Percentiles rank a stretch among this genome's conserved stretches.
Conservation (phyloP, 108 stramenopile species). For the Schizochytrium sp. region DNA sequence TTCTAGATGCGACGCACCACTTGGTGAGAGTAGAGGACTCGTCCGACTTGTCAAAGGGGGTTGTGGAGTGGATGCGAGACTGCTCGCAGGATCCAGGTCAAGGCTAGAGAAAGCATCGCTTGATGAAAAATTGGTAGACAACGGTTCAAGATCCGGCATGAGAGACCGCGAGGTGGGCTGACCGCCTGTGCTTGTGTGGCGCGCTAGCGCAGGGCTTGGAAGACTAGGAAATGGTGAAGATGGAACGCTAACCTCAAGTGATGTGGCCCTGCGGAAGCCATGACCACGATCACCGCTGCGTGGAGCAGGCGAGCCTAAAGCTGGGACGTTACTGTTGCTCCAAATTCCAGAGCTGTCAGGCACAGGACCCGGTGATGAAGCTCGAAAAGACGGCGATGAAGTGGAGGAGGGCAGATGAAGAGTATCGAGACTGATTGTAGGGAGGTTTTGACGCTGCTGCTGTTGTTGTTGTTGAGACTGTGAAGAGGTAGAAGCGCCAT, state of each 20-base stretch:
- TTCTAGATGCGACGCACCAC: background rate
- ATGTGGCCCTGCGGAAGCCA: background rate
- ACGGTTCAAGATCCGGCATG: background rate
- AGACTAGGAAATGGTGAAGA: background rate
- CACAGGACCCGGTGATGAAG: slow-evolving; percentile 46
- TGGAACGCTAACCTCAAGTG: background rate
- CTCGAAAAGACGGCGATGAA: slow-evolving; percentile 48
- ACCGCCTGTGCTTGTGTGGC: background rate
- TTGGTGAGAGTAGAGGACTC: background rate
- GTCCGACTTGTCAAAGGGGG: background rate
- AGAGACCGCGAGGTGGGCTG: slow-evolving; percentile 13
- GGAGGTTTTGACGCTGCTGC: slow-evolving; percentile 7
- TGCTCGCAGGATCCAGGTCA: background rate
- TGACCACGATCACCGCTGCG: background rate
- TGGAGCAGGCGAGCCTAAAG: background rate
- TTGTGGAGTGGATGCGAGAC: slow-evolving; percentile 11
- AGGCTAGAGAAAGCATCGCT: background rate
- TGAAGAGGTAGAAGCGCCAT: background rate
- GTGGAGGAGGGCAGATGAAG: background rate
- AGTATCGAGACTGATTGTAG: slow-evolving; percentile 29
- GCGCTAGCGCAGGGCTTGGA: background rate
- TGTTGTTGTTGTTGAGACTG: background rate
- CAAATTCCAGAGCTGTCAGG: slow-evolving; percentile 53
- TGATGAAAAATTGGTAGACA: background rate
- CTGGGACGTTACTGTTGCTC: slow-evolving; percentile 31